These are phyloP conservation scores for Trametes gibbosa DNA, from an alignment of 768 basidiomycete genomes.

Conservation along the genomic window DNA sequence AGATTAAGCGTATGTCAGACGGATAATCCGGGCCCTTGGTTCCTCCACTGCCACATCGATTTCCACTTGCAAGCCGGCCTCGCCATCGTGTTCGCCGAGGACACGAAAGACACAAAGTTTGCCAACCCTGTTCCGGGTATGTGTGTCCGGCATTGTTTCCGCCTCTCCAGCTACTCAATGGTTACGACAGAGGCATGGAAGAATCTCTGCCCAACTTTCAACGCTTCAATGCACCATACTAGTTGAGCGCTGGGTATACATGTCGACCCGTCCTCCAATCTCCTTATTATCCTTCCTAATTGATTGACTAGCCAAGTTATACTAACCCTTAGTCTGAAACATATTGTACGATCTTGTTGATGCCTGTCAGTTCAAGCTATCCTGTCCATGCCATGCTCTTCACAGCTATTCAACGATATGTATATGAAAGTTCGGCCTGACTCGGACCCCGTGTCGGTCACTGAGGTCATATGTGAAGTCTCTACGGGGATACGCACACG, in stretches of 20 bases:
- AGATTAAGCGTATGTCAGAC: slow-evolving; percentile 28
- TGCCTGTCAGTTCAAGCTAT: no score
- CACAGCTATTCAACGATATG: no score
- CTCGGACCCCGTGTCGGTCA: no score
- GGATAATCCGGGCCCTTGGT: slow-evolving; percentile 89
- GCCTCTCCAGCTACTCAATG: neutral
- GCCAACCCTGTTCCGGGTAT: slow-evolving; percentile 16
- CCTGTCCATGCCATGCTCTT: no score
- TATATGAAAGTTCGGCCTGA: no score
- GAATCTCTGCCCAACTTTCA: slow-evolving; percentile 17
- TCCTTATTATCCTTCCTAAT: no score
- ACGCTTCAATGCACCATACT: neutral
- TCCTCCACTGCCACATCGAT: slow-evolving; percentile 81
- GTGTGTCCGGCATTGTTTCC: neutral
- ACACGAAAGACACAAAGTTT: slow-evolving; percentile 19
- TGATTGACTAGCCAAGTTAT: no score
- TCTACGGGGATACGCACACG: no score
- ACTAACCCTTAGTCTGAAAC: no score
- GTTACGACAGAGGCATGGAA: slow-evolving; percentile 12
- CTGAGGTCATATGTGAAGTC: no score
- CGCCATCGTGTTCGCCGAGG: slow-evolving; percentile 42
- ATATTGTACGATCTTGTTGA: no score
- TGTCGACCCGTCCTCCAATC: no score
- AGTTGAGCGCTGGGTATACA: neutral
- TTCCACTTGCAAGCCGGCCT: slow-evolving; percentile 66